Evolutionary conservation across 2,329 filamentous ascomycete genomes (phyloP).

Genomic region (Macrophomina tecta): DNA sequence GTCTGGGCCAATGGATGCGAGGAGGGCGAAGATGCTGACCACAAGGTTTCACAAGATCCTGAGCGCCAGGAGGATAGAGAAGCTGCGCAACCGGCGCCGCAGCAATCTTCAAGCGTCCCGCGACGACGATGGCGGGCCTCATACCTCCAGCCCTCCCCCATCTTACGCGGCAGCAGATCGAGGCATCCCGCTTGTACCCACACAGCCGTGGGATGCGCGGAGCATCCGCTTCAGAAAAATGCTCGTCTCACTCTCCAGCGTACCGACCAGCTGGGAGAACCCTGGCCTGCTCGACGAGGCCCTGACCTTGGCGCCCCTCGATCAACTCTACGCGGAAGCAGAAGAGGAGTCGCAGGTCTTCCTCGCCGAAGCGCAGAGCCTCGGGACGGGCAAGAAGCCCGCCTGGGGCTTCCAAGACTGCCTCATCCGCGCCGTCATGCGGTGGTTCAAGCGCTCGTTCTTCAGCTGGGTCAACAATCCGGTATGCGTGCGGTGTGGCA

Average conservation of each 20-base stretch:
- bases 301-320: conserved; percentile 82
- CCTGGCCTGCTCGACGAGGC: conserved; percentile 93
- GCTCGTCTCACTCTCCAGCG: conserved; percentile 83
- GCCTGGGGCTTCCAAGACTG: conserved; percentile 99
- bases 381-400: conserved; percentile 78
- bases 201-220: conserved; percentile 65
- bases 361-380: conserved; percentile 83
- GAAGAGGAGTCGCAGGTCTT: conserved; percentile 91
- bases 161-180: conserved; percentile 36
- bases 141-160: neutral
- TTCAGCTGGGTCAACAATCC: conserved; percentile 98
- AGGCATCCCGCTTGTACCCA: conserved; percentile 73
- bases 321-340: conserved; percentile 89
- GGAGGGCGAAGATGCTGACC: neutral
- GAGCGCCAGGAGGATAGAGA: neutral
- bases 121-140: no score
- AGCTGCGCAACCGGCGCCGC: neutral
- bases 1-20: neutral
- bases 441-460: conserved; percentile 95
- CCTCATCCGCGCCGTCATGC: conserved; percentile 84
- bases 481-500: conserved; percentile 78
- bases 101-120: neutral
- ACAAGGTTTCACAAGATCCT: neutral
- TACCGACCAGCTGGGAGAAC: conserved; percentile 94
- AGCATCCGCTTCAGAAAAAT: conserved; percentile 66